Conservation (phyloP, 2,329 filamentous ascomycete genomes). For the Xylariaceae sp. region DNA sequence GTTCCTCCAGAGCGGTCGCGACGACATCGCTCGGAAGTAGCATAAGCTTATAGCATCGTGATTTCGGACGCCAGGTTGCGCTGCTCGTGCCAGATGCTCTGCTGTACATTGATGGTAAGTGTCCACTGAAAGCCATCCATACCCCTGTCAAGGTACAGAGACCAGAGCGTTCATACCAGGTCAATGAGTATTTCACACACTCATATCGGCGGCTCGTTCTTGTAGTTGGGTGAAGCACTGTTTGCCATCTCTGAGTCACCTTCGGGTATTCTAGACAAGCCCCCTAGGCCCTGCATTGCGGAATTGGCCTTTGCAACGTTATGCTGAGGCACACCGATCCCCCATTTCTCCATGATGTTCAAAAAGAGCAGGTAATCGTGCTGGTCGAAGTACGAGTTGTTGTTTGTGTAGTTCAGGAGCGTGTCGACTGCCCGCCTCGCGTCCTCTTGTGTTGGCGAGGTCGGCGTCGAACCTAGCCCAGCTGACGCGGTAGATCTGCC, state of each 20-base stretch:
- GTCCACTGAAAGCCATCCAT: too few species aligned
- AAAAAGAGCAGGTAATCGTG: conserved; percentile 76
- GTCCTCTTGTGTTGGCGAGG: conserved; percentile 77
- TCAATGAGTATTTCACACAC: conserved; percentile 23
- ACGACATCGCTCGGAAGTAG: background rate
- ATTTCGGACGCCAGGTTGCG: too few species aligned
- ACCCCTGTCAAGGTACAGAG: background rate
- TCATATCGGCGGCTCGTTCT: conserved; percentile 34
- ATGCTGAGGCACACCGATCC: conserved; percentile 48
- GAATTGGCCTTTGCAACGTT: conserved; percentile 26
- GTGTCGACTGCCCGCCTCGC: conserved; percentile 77
- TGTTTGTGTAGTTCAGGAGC: conserved; percentile 78
- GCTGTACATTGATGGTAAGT: too few species aligned
- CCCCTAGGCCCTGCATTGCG: conserved; percentile 39
- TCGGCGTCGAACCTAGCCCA: conserved; percentile 53
- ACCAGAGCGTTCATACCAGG: conserved; percentile 3
- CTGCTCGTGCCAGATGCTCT: too few species aligned
- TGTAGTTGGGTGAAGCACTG: conserved; percentile 31
- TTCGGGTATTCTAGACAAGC: conserved; percentile 53
- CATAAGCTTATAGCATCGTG: too few species aligned
- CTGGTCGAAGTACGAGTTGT: conserved; percentile 61
- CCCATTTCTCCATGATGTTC: conserved; percentile 81
- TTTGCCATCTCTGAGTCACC: conserved; percentile 50
- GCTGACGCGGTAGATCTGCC: conserved; percentile 36
- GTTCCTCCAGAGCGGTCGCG: background rate